Evolutionary conservation across 345 rosid genomes (phyloP).

Genomic region (Capsella bursapastoris): DNA sequence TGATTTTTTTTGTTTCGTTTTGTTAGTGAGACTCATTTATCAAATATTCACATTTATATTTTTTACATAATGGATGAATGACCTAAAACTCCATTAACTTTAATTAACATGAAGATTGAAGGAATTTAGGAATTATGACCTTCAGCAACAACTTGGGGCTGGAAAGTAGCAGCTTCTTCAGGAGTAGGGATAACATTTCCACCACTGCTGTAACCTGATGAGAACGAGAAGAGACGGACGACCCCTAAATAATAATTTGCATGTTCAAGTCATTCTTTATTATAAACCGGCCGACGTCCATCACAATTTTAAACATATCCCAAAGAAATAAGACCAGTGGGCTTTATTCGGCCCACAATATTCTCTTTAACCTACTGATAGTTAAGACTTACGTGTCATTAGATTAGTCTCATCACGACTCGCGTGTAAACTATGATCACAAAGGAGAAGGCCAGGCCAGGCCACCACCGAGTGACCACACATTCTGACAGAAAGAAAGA

Average conservation of each 20-base stretch:
- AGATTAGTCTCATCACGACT: background rate
- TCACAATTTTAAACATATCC: background rate
- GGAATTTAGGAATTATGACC: background rate
- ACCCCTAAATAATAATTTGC: background rate
- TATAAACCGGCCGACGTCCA: too few relatives aligned
- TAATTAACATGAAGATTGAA: background rate
- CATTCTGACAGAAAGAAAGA: too few relatives aligned
- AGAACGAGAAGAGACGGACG: background rate
- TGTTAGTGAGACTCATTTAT: background rate
- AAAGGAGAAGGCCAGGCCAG: background rate
- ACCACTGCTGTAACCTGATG: slow-evolving; percentile 26
- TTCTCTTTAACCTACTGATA: too few relatives aligned
- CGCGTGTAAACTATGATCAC: background rate
- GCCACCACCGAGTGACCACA: background rate
- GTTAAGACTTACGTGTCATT: too few relatives aligned
- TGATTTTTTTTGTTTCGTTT: background rate
- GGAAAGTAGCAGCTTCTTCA: slow-evolving; percentile 42
- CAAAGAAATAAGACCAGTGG: background rate
- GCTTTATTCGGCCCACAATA: background rate
- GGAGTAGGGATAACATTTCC: slow-evolving; percentile 38
- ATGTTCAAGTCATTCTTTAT: background rate
- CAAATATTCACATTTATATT: background rate
- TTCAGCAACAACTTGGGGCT: slow-evolving; percentile 38
- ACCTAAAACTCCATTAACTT: too few relatives aligned
- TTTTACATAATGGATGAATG: background rate